Evolutionary conservation across 352 stramenopile species (phyloP).

Genomic region (Halophytophthora polymorphica): DNA sequence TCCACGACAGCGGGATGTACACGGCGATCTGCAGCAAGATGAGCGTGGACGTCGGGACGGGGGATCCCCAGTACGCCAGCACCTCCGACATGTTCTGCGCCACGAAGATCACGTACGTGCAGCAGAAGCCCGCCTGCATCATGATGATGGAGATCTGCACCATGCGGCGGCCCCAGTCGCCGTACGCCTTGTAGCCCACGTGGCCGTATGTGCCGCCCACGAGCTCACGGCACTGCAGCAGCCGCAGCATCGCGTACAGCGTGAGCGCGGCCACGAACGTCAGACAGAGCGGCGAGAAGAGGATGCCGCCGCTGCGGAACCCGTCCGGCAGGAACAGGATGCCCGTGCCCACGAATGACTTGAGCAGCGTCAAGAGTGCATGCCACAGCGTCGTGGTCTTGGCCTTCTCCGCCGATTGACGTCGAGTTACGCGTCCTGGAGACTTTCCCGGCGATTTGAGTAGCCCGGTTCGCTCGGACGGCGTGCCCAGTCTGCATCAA

Average conservation of each 20-base stretch:
- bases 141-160: conserved; percentile 82
- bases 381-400: conserved; percentile 83
- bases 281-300: conserved; percentile 73
- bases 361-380: conserved; percentile 71
- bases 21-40: conserved; percentile 72
- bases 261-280: conserved; percentile 61
- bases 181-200: conserved; percentile 64
- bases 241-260: conserved; percentile 70
- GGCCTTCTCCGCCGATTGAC: conserved; percentile 35
- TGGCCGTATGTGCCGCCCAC: conserved; percentile 79
- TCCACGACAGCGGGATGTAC: conserved; percentile 81
- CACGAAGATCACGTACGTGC: conserved; percentile 84
- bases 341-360: conserved; percentile 78
- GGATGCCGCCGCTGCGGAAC: conserved; percentile 65
- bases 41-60: conserved; percentile 45
- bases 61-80: conserved; percentile 46
- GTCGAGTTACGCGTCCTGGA: conserved; percentile 7
- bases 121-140: conserved; percentile 84
- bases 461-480: conserved; percentile 34
- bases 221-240: conserved; percentile 65
- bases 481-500: conserved; percentile 16
- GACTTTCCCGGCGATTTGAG: conserved; percentile 12
- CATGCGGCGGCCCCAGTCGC: conserved; percentile 62
- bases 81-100: conserved; percentile 78
- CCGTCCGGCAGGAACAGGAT: conserved; percentile 78